These are phyloP conservation scores for Aspergillus proliferans DNA, from an alignment of 2,329 filamentous ascomycete species.

Conservation along the genomic window DNA sequence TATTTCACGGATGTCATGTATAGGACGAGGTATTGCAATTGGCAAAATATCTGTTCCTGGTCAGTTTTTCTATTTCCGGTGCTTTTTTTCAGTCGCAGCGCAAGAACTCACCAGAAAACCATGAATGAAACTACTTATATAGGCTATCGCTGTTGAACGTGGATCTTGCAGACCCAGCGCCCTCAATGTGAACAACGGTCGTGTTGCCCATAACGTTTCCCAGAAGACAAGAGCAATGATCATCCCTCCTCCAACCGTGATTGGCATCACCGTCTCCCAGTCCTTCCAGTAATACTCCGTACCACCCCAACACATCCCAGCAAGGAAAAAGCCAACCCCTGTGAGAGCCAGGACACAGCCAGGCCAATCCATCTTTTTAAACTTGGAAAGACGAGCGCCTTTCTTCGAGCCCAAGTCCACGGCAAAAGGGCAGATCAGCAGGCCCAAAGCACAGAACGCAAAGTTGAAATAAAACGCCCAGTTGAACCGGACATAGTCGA, in stretches of 20 bases:
- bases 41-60: slow-evolving; percentile 31
- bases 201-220: slow-evolving; percentile 26
- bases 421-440: slow-evolving; percentile 26
- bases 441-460: slow-evolving; percentile 22
- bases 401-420: slow-evolving; percentile 22
- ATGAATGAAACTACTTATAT: slow-evolving; percentile 37
- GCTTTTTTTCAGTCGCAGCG: not conserved
- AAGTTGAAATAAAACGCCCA: slow-evolving; percentile 29
- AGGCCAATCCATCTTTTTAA: slow-evolving; percentile 36
- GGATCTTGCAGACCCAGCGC: slow-evolving; percentile 33
- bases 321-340: slow-evolving; percentile 32
- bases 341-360: slow-evolving; percentile 37
- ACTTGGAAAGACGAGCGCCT: slow-evolving; percentile 14
- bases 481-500: slow-evolving; percentile 17
- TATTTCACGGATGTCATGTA: slow-evolving; percentile 35
- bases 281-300: slow-evolving; percentile 33
- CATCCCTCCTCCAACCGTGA: slow-evolving; percentile 28
- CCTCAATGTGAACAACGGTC: slow-evolving; percentile 32
- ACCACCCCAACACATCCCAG: slow-evolving; percentile 41
- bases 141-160: slow-evolving; percentile 31
- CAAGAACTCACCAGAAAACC: slow-evolving; percentile 36
- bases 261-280: slow-evolving; percentile 35
- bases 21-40: slow-evolving; percentile 39
- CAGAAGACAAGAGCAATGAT: slow-evolving; percentile 30
- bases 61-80: not conserved